phyloP scores from a whole-genome alignment of 257 asterid species.

The Gardenia jasminoides region DNA sequence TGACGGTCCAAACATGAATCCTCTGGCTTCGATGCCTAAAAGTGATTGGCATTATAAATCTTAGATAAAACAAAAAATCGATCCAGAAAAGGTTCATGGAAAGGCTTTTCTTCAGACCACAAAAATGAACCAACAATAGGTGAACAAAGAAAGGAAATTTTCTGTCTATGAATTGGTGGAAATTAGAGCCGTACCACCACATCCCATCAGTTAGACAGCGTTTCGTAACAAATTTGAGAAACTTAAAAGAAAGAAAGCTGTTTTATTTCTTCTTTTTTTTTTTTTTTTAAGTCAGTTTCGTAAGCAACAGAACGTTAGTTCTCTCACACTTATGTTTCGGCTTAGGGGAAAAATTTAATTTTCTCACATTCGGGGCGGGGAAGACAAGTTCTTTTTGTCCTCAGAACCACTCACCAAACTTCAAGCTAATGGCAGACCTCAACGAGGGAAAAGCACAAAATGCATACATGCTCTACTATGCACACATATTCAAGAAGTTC shows the following conservation, averaged over 20 bases:
- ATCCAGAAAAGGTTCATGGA: background rate
- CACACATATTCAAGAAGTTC: background rate
- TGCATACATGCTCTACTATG: background rate
- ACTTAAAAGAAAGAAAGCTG: background rate
- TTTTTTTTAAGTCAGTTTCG: background rate
- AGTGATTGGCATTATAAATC: background rate
- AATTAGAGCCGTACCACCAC: background rate
- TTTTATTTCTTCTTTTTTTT: too few relatives aligned
- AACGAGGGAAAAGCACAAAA: background rate
- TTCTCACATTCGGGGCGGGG: too few relatives aligned
- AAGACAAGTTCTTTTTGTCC: background rate
- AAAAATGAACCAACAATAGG: background rate
- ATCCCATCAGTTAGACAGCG: background rate
- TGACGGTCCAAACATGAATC: slow-evolving; percentile 78
- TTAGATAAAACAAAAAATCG: background rate
- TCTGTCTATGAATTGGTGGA: background rate
- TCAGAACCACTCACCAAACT: background rate
- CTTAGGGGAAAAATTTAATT: background rate
- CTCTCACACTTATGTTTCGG: background rate
- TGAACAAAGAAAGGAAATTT: background rate
- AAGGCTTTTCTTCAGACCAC: background rate
- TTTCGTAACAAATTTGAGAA: background rate
- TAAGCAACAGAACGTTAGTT: background rate
- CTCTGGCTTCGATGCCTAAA: slow-evolving; percentile 81
- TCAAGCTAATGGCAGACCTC: background rate